Conservation (phyloP, 768 basidiomycete genomes). For the Serendipita sp. region DNA sequence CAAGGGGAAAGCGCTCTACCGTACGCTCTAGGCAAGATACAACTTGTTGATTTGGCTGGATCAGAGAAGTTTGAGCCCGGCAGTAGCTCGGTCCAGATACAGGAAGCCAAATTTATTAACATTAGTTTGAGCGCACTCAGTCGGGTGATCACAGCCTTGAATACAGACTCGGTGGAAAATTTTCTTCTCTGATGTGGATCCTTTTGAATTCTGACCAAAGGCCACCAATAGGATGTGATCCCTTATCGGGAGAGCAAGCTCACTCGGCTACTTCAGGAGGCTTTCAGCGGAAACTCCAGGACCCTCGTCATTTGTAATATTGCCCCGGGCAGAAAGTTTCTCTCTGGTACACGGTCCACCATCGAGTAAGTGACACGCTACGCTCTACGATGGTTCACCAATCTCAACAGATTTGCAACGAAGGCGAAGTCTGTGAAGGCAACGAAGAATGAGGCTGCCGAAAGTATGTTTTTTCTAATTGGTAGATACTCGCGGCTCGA, state of each 20-base stretch:
- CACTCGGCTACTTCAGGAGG: constrained; percentile 79
- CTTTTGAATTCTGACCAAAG: not conserved
- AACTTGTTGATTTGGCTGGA: constrained; percentile 78
- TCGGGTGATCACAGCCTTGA: constrained; percentile 75
- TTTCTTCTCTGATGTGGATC: not conserved
- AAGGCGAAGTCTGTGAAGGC: not conserved
- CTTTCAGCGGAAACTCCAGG: constrained; percentile 65
- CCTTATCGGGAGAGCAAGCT: constrained; percentile 85
- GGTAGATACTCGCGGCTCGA: not conserved
- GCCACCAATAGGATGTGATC: constrained; percentile 46
- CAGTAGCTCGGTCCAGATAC: constrained; percentile 74
- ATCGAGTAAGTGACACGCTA: constrained; percentile 43
- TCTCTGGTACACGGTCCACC: constrained; percentile 79
- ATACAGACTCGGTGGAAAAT: constrained; percentile 9
- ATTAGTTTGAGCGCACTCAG: constrained; percentile 75
- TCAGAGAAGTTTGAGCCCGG: constrained; percentile 57
- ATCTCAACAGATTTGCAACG: not conserved
- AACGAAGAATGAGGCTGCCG: not conserved
- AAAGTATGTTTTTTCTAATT: not conserved
- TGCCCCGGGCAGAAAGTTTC: constrained; percentile 65
- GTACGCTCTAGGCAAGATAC: constrained; percentile 59
- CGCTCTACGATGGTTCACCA: not conserved
- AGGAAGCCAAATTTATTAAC: constrained; percentile 80
- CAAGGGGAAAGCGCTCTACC: constrained; percentile 16
- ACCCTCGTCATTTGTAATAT: constrained; percentile 77